Percentiles rank a stretch among this genome's conserved stretches.
phyloP scores from a whole-genome alignment of 441 rosid genomes.

The Monsonia emarginata region DNA sequence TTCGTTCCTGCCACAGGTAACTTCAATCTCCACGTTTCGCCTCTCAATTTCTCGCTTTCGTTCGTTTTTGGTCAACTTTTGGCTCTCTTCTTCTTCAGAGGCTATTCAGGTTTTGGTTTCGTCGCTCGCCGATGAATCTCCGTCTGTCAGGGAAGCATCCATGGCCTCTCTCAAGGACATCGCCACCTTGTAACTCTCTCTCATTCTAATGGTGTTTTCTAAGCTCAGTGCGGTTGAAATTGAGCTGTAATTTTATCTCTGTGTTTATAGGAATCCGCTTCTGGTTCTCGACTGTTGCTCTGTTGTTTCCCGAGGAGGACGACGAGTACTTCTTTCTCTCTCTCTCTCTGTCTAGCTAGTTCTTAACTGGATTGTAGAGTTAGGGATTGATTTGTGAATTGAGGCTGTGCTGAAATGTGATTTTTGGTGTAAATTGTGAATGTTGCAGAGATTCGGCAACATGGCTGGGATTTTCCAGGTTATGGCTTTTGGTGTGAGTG shows the following conservation, averaged over 20 bases:
- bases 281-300: conserved; percentile 87
- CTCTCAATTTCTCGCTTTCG: not conserved
- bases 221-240: conserved; percentile 10
- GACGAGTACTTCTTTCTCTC: conserved; percentile 43
- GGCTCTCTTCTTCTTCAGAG: conserved; percentile 33
- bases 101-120: conserved; percentile 81
- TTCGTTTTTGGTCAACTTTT: conserved; percentile 2
- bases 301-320: conserved; percentile 79
- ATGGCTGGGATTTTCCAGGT: conserved; percentile 95
- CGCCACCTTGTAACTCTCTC: conserved; percentile 44
- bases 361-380: not conserved
- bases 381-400: not conserved
- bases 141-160: conserved; percentile 62
- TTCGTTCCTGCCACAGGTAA: conserved; percentile 68
- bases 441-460: conserved; percentile 71
- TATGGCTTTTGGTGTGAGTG: conserved; percentile 71
- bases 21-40: conserved; percentile 9
- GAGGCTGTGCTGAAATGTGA: not conserved
- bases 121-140: conserved; percentile 80
- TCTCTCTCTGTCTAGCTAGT: not conserved
- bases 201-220: not conserved
- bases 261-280: conserved; percentile 64
- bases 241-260: not conserved
- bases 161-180: conserved; percentile 76
- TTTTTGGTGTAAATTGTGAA: conserved; percentile 11